Conservation (phyloP, 805 yeast genomes). For the Candida sakaeoensis region DNA sequence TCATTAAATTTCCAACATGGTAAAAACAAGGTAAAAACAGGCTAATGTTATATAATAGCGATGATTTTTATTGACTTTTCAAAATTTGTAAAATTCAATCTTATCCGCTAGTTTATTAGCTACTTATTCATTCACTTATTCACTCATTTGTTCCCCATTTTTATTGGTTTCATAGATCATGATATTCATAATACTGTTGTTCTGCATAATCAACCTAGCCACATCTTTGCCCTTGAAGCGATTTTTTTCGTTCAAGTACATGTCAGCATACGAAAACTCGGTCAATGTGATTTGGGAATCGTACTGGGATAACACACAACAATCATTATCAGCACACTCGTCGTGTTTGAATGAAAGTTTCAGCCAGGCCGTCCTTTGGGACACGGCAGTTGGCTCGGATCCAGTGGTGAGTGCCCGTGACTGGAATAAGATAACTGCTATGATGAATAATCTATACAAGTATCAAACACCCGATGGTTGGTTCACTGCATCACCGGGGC, state of each 20-base stretch:
- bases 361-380: conserved; percentile 22
- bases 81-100: no score
- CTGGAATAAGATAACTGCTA: conserved; percentile 11
- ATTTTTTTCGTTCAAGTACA: neutral
- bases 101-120: no score
- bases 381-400: conserved; percentile 23
- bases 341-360: conserved; percentile 13
- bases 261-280: neutral
- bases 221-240: neutral
- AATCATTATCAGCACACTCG: conserved; percentile 18
- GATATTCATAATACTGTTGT: neutral
- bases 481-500: conserved; percentile 20
- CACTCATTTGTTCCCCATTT: neutral
- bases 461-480: conserved; percentile 21
- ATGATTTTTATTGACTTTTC: no score
- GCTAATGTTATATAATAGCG: no score
- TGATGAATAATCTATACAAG: conserved; percentile 12
- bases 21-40: neutral
- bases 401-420: conserved; percentile 15
- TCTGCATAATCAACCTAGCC: neutral
- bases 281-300: conserved; percentile 14
- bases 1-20: neutral
- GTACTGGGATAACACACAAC: conserved; percentile 16
- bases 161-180: no score
- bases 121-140: neutral